phyloP scores from a whole-genome alignment of 1,139 yeast species.

The Debaryomyces singareniensis region DNA sequence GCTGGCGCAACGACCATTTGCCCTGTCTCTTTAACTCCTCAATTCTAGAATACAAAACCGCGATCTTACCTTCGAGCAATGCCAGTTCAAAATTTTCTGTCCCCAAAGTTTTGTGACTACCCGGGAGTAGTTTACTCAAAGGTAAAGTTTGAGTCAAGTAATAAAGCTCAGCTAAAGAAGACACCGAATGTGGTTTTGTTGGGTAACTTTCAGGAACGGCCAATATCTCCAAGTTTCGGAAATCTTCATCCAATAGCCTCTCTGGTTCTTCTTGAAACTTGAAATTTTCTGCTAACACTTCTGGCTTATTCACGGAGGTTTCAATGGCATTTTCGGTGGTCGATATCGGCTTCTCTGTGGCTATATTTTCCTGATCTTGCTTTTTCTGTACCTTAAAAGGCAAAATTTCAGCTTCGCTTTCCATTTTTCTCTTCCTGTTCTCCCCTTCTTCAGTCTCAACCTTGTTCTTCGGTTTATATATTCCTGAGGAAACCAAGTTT shows the following conservation, averaged over 20 bases:
- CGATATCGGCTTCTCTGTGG: neutral
- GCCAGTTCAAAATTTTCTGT: conserved; percentile 85
- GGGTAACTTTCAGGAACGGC: conserved; percentile 42
- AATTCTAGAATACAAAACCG: conserved; percentile 86
- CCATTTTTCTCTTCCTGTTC: conserved; percentile 2
- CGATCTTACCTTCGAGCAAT: conserved; percentile 84
- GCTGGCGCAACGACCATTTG: conserved; percentile 90
- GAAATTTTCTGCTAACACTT: neutral
- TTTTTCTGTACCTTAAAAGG: conserved; percentile 1
- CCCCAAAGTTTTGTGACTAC: conserved; percentile 78
- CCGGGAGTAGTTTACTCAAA: conserved; percentile 68
- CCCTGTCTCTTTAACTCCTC: conserved; percentile 86
- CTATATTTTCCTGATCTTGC: conserved; percentile 1
- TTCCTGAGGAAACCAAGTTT: conserved; percentile 1
- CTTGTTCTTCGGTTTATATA: conserved; percentile 2
- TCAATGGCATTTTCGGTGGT: neutral
- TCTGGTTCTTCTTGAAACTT: conserved; percentile 17
- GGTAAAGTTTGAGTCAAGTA: conserved; percentile 88
- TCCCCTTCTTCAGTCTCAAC: conserved; percentile 1
- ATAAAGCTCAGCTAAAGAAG: conserved; percentile 79
- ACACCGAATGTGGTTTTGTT: conserved; percentile 33
- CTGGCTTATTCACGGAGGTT: neutral
- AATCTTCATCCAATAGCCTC: conserved; percentile 18
- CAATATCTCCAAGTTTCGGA: conserved; percentile 30
- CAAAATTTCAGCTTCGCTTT: conserved; percentile 2